phyloP scores from a whole-genome alignment of 257 asterid genomes.

The Phtheirospermum japonicum region DNA sequence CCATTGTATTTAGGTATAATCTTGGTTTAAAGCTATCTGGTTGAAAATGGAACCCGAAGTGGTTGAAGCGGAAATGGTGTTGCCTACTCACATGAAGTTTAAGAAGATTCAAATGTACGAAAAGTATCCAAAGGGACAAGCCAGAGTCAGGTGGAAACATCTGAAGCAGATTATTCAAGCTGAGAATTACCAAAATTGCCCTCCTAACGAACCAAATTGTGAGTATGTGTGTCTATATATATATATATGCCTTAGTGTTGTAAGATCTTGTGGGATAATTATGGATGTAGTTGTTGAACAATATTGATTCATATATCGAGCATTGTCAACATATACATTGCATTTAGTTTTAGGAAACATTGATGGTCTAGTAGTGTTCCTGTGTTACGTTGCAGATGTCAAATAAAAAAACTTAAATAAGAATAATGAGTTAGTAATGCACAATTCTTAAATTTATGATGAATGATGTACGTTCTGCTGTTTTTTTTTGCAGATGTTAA shows the following conservation, averaged over 20 bases:
- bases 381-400: neutral
- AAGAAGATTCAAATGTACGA: conserved; percentile 90
- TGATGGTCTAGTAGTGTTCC: neutral
- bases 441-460: neutral
- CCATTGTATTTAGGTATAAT: neutral
- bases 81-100: conserved; percentile 70
- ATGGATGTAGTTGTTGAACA: no score
- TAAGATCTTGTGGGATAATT: neutral
- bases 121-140: conserved; percentile 92
- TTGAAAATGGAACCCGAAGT: conserved; percentile 78
- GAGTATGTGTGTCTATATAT: conserved; percentile 33
- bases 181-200: conserved; percentile 72
- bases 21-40: neutral
- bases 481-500: conserved; percentile 56
- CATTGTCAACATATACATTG: no score
- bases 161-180: conserved; percentile 90
- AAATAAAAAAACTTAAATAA: neutral
- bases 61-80: conserved; percentile 73
- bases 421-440: neutral
- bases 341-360: neutral
- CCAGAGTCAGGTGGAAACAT: conserved; percentile 89
- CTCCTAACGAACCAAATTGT: conserved; percentile 74
- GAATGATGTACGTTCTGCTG: conserved; percentile 13
- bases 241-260: neutral
- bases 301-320: no score